Percentiles rank a stretch among this genome's conserved stretches.
phyloP scores from a whole-genome alignment of 2,329 filamentous ascomycete genomes.

The Penicillium sp. region DNA sequence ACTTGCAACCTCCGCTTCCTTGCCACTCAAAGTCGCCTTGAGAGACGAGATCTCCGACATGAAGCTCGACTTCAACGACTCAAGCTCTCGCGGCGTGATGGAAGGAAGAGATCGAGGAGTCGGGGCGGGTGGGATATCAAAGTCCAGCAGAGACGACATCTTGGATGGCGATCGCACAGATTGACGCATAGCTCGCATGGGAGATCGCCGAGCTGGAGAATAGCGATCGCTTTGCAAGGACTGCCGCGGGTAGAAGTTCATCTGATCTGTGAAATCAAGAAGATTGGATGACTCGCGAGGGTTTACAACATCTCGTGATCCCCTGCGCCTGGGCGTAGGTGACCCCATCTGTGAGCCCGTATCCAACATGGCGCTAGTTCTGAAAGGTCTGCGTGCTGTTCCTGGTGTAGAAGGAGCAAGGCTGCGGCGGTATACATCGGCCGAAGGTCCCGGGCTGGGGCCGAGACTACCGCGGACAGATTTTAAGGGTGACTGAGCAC shows the following conservation, averaged over 20 bases:
- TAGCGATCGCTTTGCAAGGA: slow-evolving; percentile 44
- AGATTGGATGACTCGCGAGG: slow-evolving; percentile 72
- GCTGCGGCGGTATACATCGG: slow-evolving; percentile 22
- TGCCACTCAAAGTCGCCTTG: slow-evolving; percentile 86
- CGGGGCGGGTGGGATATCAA: slow-evolving; percentile 90
- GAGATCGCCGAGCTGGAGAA: slow-evolving; percentile 49
- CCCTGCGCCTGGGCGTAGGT: slow-evolving; percentile 56
- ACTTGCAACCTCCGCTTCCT: slow-evolving; percentile 86
- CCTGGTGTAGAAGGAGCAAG: slow-evolving; percentile 50
- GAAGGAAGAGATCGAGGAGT: slow-evolving; percentile 90
- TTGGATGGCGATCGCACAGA: slow-evolving; percentile 52
- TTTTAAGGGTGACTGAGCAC: slow-evolving; percentile 64
- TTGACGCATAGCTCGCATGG: slow-evolving; percentile 45
- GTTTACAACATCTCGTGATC: slow-evolving; percentile 46
- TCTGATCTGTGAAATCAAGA: slow-evolving; percentile 85
- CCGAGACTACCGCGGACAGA: slow-evolving; percentile 39
- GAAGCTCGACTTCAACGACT: slow-evolving; percentile 87
- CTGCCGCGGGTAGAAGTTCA: slow-evolving; percentile 59
- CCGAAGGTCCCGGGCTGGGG: slow-evolving; percentile 45
- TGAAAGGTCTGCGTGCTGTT: slow-evolving; percentile 48
- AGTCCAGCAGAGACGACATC: slow-evolving; percentile 77
- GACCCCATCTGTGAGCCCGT: slow-evolving; percentile 41
- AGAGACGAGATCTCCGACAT: slow-evolving; percentile 93
- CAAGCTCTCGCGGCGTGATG: slow-evolving; percentile 88
- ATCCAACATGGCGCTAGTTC: slow-evolving; percentile 37